Base-by-base conservation (phyloP, 257 asterid species). In the Capsicum chinense region DNA sequence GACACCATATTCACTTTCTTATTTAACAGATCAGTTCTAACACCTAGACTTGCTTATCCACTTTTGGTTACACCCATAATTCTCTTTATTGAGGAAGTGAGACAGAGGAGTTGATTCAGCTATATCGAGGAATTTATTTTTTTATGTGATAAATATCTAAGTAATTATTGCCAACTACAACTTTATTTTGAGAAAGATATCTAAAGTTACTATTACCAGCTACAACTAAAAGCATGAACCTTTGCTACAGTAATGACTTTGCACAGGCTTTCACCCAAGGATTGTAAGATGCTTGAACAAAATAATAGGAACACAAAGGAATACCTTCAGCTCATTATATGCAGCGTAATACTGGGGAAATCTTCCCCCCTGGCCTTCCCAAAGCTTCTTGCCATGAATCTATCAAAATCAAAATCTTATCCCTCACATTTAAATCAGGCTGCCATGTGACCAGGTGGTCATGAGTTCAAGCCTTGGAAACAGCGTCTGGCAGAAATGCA, bases 331-430 rank as follows among this genome's bases (percentile, higher is more conserved):
- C 90, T 97, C 99, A 86, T 91, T 94, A 89, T 93, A 97, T 84
- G 99, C 97, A 90, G 95, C 92, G 88, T 88, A 84, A 83, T 90
- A 97, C 85, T 94, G 99, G 84, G 98, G 98, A 89, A 92, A 95
- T 91, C 91, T 91, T 85, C 97, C 99, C 83, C 89, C 89, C 79
- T 7, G 95, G 88, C 9, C 99, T 98, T 79, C 98, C 98, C 68
- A 95, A 87, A 83, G 98, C 98, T 90, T 90, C 98, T 92, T 97
- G 98, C 98, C 98, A 95, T 81, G 95, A 84, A 90, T 97, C 99
- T 63, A 97, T 90, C 93, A 97, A 84, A 84, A 86, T 87, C 82
- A 97, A 91, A 83, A 97, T 95, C 94, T 97, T 97, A 93, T 97
- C 99, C 88, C 98, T 90, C 87, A 97, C 99, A 83, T 86, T 91